Evolutionary conservation across 441 rosid species (phyloP).

Genomic region (Eruca vesicaria): DNA sequence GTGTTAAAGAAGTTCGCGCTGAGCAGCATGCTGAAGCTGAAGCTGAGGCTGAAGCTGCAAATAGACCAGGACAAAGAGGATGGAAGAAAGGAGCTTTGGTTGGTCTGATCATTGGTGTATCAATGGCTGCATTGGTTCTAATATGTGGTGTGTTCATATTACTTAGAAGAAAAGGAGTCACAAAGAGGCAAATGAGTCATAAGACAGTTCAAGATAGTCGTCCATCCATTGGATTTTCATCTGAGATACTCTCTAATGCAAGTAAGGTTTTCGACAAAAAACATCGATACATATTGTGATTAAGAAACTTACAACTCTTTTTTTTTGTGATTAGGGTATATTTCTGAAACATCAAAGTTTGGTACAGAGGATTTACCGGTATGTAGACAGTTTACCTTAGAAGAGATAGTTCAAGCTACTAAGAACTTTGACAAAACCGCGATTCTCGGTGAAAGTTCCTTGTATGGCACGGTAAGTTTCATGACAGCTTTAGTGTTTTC

Average conservation of each 20-base stretch:
- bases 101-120: slow-evolving; percentile 42
- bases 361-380: slow-evolving; percentile 62
- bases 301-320: neutral
- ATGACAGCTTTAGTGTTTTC: neutral
- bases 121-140: slow-evolving; percentile 40
- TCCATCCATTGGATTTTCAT: slow-evolving; percentile 44
- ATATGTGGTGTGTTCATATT: slow-evolving; percentile 40
- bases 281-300: neutral
- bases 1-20: slow-evolving; percentile 39
- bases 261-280: slow-evolving; percentile 41
- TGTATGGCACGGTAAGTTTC: slow-evolving; percentile 64
- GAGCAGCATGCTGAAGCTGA: slow-evolving; percentile 29
- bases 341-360: slow-evolving; percentile 72
- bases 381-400: slow-evolving; percentile 60
- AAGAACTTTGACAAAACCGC: slow-evolving; percentile 63
- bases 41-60: slow-evolving; percentile 26
- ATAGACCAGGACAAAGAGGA: slow-evolving; percentile 35
- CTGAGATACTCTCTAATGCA: slow-evolving; percentile 54
- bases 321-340: slow-evolving; percentile 47
- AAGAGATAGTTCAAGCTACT: slow-evolving; percentile 86
- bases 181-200: slow-evolving; percentile 57
- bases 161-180: slow-evolving; percentile 41
- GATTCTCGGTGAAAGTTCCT: slow-evolving; percentile 70
- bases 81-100: slow-evolving; percentile 43
- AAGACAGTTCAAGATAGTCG: slow-evolving; percentile 45